Conservation (phyloP, 495 filamentous ascomycete species). For the Entonaema liquescens region DNA sequence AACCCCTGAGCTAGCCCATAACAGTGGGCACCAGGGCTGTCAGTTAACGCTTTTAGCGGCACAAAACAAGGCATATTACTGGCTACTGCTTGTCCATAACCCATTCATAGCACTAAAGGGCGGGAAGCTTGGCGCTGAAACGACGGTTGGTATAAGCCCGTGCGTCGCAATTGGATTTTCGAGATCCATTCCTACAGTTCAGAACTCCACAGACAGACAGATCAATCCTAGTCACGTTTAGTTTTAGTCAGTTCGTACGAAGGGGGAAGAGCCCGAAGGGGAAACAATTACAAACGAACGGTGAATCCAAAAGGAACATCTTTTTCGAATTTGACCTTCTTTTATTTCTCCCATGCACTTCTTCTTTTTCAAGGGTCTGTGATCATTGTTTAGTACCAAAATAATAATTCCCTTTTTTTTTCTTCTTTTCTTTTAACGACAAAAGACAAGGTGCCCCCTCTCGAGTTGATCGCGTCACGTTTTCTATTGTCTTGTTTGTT, state of each 20-base stretch:
- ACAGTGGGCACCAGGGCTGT: slow-evolving; percentile 17
- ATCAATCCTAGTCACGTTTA: slow-evolving; percentile 31
- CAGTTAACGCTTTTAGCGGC: slow-evolving; percentile 23
- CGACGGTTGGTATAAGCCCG: background rate
- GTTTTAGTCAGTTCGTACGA: slow-evolving; percentile 34
- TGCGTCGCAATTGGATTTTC: slow-evolving; percentile 34
- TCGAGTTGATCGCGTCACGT: slow-evolving; percentile 27
- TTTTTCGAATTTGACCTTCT: slow-evolving; percentile 19
- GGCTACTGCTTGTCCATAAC: slow-evolving; percentile 8
- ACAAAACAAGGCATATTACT: slow-evolving; percentile 18
- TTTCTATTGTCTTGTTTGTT: slow-evolving; percentile 18
- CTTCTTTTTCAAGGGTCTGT: slow-evolving; percentile 30
- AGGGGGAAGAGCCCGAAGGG: slow-evolving; percentile 33
- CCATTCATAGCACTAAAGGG: slow-evolving; percentile 18
- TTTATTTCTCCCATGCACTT: slow-evolving; percentile 29
- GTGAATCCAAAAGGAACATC: slow-evolving; percentile 29
- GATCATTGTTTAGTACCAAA: slow-evolving; percentile 34
- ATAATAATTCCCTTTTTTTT: slow-evolving; percentile 18
- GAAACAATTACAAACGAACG: slow-evolving; percentile 40
- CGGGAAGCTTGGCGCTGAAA: slow-evolving; percentile 35
- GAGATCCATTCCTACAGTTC: slow-evolving; percentile 23
- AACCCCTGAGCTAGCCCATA: slow-evolving; percentile 33
- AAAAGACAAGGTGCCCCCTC: background rate
- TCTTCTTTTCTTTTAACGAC: background rate
- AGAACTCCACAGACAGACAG: slow-evolving; percentile 25